A percentile compares a stretch with the other conserved stretches of the same genome.
phyloP scores from a whole-genome alignment of 1,284 basidiomycete species.

The Trichosporon asahii region DNA sequence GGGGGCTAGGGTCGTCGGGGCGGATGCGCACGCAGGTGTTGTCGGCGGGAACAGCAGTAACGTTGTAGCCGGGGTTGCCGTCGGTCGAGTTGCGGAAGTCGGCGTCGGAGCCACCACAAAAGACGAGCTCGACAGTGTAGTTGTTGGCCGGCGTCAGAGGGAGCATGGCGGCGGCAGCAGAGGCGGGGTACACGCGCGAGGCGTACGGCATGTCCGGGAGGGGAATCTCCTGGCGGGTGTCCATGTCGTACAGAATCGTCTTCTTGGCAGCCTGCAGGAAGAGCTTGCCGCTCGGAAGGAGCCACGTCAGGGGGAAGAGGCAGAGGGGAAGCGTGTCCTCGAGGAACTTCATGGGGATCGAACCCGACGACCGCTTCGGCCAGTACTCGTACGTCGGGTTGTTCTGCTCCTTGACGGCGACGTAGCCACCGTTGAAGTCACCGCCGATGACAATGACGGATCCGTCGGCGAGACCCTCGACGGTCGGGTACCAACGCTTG shows the following conservation, averaged over 20 bases:
- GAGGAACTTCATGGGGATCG: conserved; percentile 73
- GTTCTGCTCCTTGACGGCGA: conserved; percentile 65
- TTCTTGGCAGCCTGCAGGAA: conserved; percentile 62
- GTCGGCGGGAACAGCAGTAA: conserved; percentile 49
- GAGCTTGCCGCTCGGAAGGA: conserved; percentile 73
- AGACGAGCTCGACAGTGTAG: conserved; percentile 78
- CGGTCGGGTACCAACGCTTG: conserved; percentile 75
- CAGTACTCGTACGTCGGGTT: conserved; percentile 75
- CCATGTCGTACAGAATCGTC: conserved; percentile 49
- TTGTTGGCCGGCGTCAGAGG: conserved; percentile 86
- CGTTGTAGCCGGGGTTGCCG: conserved; percentile 46
- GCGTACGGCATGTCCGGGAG: conserved; percentile 57
- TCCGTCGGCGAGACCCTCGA: conserved; percentile 55
- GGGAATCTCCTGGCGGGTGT: conserved; percentile 33
- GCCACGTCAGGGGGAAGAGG: conserved; percentile 78
- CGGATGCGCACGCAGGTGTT: conserved; percentile 59
- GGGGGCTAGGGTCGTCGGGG: conserved; percentile 67
- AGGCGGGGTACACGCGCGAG: conserved; percentile 84
- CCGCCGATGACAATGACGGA: conserved; percentile 55
- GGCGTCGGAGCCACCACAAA: conserved; percentile 77
- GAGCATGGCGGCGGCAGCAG: conserved; percentile 82
- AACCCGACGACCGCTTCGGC: conserved; percentile 59
- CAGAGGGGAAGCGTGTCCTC: conserved; percentile 82
- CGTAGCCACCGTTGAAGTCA: conserved; percentile 58
- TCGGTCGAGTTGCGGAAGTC: conserved; percentile 41